Percentiles rank a stretch among this genome's conserved stretches.
Evolutionary conservation across 768 basidiomycete genomes (phyloP).

Genomic region (Tylopilus plumbeoviolaceoides): DNA sequence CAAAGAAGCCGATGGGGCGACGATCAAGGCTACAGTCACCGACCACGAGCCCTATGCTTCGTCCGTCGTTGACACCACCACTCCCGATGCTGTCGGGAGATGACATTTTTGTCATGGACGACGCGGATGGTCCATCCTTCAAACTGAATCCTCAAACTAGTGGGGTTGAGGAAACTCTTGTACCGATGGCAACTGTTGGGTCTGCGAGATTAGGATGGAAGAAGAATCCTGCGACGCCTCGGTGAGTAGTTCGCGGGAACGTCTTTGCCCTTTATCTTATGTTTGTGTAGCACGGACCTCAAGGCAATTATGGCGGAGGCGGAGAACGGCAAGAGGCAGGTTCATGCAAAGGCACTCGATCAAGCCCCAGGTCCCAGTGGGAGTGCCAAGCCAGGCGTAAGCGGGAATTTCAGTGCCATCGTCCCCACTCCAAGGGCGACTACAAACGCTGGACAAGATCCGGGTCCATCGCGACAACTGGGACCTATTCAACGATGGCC

Average conservation of each 20-base stretch:
- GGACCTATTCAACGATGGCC: constrained; percentile 5
- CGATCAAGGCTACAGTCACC: constrained; percentile 7
- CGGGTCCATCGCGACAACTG: neutral
- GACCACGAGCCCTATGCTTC: constrained; percentile 22
- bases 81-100: constrained; percentile 35
- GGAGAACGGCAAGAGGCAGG: constrained; percentile 31
- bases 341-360: neutral
- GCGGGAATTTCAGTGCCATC: neutral
- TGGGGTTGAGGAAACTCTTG: neutral
- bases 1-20: constrained; percentile 10
- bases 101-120: constrained; percentile 86
- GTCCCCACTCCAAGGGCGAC: neutral
- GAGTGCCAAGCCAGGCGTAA: neutral
- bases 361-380: neutral
- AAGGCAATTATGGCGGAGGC: constrained; percentile 84
- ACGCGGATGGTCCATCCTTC: constrained; percentile 42
- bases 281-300: constrained; percentile 66
- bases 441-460: neutral
- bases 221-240: constrained; percentile 39
- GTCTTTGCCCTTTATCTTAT: constrained; percentile 12
- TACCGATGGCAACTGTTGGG: neutral
- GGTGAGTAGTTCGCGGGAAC: constrained; percentile 36
- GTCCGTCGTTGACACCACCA: constrained; percentile 8
- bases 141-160: constrained; percentile 13
- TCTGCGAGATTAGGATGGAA: constrained; percentile 44